Evolutionary conservation across 352 stramenopile genomes (phyloP).

Genomic region (Globisporangium ultimum): DNA sequence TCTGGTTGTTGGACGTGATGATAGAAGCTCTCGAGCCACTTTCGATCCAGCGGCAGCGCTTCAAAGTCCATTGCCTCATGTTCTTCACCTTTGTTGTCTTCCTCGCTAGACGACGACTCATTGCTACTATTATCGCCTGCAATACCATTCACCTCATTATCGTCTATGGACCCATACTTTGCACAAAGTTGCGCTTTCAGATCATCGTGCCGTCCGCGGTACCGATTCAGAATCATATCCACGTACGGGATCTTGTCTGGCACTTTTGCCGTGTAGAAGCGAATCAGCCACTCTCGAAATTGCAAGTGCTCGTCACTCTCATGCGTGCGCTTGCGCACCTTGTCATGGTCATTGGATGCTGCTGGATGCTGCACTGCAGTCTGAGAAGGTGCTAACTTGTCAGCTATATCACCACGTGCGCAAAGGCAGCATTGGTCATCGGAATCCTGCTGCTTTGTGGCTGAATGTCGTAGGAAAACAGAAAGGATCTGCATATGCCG

Average conservation of each 20-base stretch:
- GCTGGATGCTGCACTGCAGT: neutral
- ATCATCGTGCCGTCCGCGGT: slow-evolving; percentile 49
- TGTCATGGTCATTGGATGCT: neutral
- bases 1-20: slow-evolving; percentile 34
- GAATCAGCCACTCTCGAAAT: slow-evolving; percentile 39
- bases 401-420: neutral
- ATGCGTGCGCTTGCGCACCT: slow-evolving; percentile 9
- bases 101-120: slow-evolving; percentile 16
- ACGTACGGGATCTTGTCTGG: slow-evolving; percentile 48
- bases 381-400: neutral
- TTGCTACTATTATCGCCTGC: neutral
- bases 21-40: slow-evolving; percentile 62
- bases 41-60: slow-evolving; percentile 27
- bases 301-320: slow-evolving; percentile 27
- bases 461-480: slow-evolving; percentile 14
- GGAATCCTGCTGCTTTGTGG: neutral
- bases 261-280: slow-evolving; percentile 48
- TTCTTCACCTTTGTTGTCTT: slow-evolving; percentile 5
- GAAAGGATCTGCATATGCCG: slow-evolving; percentile 31
- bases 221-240: slow-evolving; percentile 53
- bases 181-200: slow-evolving; percentile 43
- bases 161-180: slow-evolving; percentile 44
- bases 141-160: neutral
- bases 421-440: slow-evolving; percentile 6
- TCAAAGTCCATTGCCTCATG: slow-evolving; percentile 10